Conservation (phyloP, 345 rosid genomes). For the Eucalyptus pauciflora region DNA sequence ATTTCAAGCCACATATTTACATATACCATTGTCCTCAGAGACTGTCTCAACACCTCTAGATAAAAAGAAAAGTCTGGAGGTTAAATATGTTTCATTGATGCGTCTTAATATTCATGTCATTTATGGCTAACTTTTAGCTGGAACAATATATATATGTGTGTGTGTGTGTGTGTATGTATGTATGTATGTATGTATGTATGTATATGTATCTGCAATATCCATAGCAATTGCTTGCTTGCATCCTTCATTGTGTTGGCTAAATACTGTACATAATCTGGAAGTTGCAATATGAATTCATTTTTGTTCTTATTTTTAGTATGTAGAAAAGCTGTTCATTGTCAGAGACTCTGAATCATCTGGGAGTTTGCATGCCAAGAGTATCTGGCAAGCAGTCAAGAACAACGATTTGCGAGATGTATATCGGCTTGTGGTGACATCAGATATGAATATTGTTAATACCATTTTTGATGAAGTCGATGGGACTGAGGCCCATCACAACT, state of each 20-base stretch:
- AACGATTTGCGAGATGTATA: slow-evolving; percentile 59
- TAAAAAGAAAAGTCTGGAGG: neutral
- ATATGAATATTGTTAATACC: slow-evolving; percentile 34
- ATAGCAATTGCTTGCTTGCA: neutral
- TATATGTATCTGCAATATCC: neutral
- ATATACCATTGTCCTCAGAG: neutral
- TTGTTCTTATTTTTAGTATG: slow-evolving; percentile 32
- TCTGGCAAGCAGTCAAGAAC: slow-evolving; percentile 73
- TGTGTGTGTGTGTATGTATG: no score
- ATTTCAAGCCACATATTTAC: neutral
- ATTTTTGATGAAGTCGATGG: slow-evolving; percentile 36
- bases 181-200: no score
- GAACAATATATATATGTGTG: neutral
- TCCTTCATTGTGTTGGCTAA: neutral
- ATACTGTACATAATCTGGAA: neutral
- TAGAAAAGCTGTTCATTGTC: slow-evolving; percentile 46
- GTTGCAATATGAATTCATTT: neutral
- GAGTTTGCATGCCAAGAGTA: slow-evolving; percentile 6
- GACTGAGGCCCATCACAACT: slow-evolving; percentile 21
- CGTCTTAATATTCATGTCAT: neutral
- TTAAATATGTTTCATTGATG: neutral
- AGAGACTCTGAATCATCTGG: slow-evolving; percentile 19
- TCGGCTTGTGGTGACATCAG: slow-evolving; percentile 43
- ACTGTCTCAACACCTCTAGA: neutral
- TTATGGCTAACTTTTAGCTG: neutral